Evolutionary conservation across 768 basidiomycete genomes (phyloP).

Genomic region (Hypsizygus marmoreus): DNA sequence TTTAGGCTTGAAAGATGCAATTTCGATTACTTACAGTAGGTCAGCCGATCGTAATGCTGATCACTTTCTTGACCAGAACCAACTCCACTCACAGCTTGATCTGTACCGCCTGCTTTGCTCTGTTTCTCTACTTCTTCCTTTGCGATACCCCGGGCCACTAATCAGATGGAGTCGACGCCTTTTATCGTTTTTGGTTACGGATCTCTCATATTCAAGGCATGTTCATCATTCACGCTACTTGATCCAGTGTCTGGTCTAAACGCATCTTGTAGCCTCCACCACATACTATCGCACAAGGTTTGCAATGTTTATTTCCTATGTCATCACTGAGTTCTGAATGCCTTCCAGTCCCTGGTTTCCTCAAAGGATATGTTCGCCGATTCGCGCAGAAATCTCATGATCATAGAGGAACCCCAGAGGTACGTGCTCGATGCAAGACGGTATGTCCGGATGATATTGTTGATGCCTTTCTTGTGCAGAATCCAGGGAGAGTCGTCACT

Average conservation of each 20-base stretch:
- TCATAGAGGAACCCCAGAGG: slow-evolving; percentile 88
- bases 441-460: background rate
- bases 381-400: slow-evolving; percentile 94
- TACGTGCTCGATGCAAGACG: too few relatives aligned
- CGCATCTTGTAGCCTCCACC: slow-evolving; percentile 69
- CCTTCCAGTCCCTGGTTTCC: slow-evolving; percentile 67
- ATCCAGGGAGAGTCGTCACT: slow-evolving; percentile 88
- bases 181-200: slow-evolving; percentile 93
- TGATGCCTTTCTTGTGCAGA: slow-evolving; percentile 37
- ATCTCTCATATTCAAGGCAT: slow-evolving; percentile 89
- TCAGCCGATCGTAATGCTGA: too few relatives aligned
- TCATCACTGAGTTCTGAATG: background rate
- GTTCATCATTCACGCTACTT: background rate
- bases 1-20: too few relatives aligned
- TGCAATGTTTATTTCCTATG: slow-evolving; percentile 6
- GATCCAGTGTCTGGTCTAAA: background rate
- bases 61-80: too few relatives aligned
- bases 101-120: too few relatives aligned
- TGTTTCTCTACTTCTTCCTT: too few relatives aligned
- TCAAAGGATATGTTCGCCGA: slow-evolving; percentile 88
- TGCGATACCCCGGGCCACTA: too few relatives aligned
- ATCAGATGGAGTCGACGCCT: too few relatives aligned
- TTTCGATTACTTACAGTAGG: too few relatives aligned
- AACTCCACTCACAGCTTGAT: too few relatives aligned
- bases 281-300: slow-evolving; percentile 71